Conservation (phyloP, 1,284 basidiomycete species). For the Sanghuangporus baumii region DNA sequence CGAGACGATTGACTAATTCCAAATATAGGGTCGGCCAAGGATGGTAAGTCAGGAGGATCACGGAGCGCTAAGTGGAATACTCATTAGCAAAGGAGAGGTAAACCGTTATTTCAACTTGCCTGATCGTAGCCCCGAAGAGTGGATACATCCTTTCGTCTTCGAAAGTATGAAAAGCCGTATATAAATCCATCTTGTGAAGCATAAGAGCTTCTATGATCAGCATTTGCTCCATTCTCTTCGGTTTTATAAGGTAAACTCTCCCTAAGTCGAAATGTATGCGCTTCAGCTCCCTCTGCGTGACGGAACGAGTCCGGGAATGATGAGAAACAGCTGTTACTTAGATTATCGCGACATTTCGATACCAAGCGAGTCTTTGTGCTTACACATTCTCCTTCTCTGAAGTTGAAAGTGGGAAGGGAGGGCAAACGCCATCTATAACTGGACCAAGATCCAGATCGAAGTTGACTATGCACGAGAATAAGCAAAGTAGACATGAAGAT, state of each 20-base stretch:
- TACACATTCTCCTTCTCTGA: conserved; percentile 82
- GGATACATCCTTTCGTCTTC: conserved; percentile 61
- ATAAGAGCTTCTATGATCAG: conserved; percentile 21
- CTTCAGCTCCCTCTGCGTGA: conserved; percentile 69
- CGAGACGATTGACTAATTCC: conserved; percentile 62
- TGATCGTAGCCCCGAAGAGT: conserved; percentile 86
- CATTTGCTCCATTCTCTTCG: conserved; percentile 16
- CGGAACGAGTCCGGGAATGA: conserved; percentile 89
- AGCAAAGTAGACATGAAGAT: conserved; percentile 1
- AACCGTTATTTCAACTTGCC: conserved; percentile 36
- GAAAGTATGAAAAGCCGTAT: conserved; percentile 83
- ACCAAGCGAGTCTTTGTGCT: conserved; percentile 27
- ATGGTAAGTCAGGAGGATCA: conserved; percentile 81
- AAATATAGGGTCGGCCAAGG: conserved; percentile 83
- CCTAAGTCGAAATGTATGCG: conserved; percentile 70
- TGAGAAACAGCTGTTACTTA: conserved; percentile 73
- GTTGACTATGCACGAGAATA: conserved; percentile 49
- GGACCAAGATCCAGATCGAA: conserved; percentile 89
- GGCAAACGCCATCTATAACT: conserved; percentile 70
- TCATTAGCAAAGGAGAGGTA: not conserved
- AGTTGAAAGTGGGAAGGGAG: conserved; percentile 53
- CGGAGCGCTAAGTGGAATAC: conserved; percentile 54
- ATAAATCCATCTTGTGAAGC: conserved; percentile 60
- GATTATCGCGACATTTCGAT: conserved; percentile 15
- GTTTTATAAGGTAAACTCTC: conserved; percentile 28